Evolutionary conservation across 75 land plant genomes (phyloP), one percentile per base, ranked within the genome.

Genomic region (Pinus tabuliformis): DNA sequence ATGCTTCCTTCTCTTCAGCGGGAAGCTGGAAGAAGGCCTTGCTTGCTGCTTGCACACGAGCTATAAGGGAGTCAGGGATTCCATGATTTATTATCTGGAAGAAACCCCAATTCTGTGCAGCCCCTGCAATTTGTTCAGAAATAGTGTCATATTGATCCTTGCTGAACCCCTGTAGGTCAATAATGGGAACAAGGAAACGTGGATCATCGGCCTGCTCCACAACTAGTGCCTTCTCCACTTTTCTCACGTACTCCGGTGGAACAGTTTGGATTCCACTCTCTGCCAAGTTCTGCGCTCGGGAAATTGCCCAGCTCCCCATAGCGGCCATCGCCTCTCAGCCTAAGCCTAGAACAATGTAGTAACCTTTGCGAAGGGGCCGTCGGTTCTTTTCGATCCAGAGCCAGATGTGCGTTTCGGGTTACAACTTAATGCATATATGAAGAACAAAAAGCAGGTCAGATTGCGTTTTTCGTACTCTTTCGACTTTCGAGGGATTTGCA

Each of bases 41-140:
- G 2, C 42, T 7, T 2, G 33, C 33, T 33, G 33, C 33, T 33
- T 33, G 33, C 33, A 33, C 33, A 33, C 33, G 33, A 33, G 33
- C 70, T n/a, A 65, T 65, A 2, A 65, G 70, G 36, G 45, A 18
- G n/a, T 65, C 42, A 17, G 70, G 45, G 16, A 65, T 65, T 30
- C 70, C 70, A 65, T 65, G 70, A 5, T 65, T 65, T 20, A 78
- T 78, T 33, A 33, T 33, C 33, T 33, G 33, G 33, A 33, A 33
- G 2, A 33, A 33, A 1, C 33, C 33, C 33, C 80, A 78, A 17
- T 78, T 62, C 54, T 75, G 62, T 33, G 78, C 75, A 17, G 80
- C 80, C 26, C 63, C 12, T 24, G 9, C 2, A 22, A 9, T 24
- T 61, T 28, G 26, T 22, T 0, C 3, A 28, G 30, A 61, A 61